Conservation (phyloP, 2,329 filamentous ascomycete genomes). For the Albifimbria verrucaria region DNA sequence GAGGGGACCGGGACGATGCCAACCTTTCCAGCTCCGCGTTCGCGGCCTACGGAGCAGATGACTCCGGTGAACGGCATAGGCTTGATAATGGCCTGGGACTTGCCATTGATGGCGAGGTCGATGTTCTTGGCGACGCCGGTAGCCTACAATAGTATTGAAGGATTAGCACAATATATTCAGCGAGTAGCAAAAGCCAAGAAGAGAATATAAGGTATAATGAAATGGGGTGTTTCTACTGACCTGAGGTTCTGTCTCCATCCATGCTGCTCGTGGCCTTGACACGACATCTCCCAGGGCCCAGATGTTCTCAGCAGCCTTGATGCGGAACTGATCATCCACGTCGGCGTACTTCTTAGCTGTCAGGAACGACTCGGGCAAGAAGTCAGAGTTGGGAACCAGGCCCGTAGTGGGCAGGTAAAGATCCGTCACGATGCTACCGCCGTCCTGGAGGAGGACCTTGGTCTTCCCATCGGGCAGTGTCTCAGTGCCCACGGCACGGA, state of each 20-base stretch:
- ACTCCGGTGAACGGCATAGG: slow-evolving; percentile 46
- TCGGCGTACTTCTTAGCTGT: slow-evolving; percentile 41
- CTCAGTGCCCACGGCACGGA: slow-evolving; percentile 35
- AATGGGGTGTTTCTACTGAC: slow-evolving; percentile 20
- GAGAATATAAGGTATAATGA: neutral
- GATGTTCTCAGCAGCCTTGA: slow-evolving; percentile 39
- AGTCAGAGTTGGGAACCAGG: slow-evolving; percentile 52
- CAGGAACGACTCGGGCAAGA: slow-evolving; percentile 42
- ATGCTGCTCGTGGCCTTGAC: slow-evolving; percentile 50
- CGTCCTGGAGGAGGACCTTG: slow-evolving; percentile 43
- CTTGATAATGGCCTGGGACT: slow-evolving; percentile 41
- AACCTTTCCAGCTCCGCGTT: slow-evolving; percentile 46
- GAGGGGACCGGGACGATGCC: slow-evolving; percentile 47
- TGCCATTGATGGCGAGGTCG: slow-evolving; percentile 42
- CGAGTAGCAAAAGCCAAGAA: neutral
- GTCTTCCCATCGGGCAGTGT: slow-evolving; percentile 40
- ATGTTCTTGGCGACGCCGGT: slow-evolving; percentile 52
- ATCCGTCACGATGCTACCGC: slow-evolving; percentile 48
- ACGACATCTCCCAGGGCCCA: slow-evolving; percentile 56
- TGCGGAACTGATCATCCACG: slow-evolving; percentile 49
- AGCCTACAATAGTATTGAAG: slow-evolving; percentile 27
- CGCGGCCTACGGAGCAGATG: slow-evolving; percentile 46
- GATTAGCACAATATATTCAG: too few relatives aligned
- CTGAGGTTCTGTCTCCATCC: slow-evolving; percentile 58
- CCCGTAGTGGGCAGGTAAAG: slow-evolving; percentile 57